phyloP scores from a whole-genome alignment of 169 alveolate species.

The Babesia caballi region DNA sequence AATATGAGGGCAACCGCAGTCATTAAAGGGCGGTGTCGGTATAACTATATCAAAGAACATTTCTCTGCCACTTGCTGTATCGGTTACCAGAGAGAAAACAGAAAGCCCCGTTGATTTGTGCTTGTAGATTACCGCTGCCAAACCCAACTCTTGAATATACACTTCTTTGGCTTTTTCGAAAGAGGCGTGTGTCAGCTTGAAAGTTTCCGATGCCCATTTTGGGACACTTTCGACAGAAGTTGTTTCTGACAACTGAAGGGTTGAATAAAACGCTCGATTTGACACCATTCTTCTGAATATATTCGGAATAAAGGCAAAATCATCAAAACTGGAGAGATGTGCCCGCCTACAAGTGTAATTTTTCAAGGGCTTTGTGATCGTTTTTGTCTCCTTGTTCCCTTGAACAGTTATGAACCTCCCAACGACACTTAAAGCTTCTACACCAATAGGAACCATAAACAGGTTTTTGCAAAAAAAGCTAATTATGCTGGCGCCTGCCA shows the following conservation, averaged over 20 bases:
- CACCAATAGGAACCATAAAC: not conserved
- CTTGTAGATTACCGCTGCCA: slow-evolving; percentile 35
- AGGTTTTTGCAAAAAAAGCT: not conserved
- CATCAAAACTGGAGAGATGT: not conserved
- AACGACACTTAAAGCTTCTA: not conserved
- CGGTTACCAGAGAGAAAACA: slow-evolving; percentile 48
- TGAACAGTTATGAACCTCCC: not conserved
- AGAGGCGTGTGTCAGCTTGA: slow-evolving; percentile 41
- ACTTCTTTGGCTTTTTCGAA: slow-evolving; percentile 33
- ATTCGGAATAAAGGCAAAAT: not conserved
- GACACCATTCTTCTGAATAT: not conserved
- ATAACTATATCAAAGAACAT: slow-evolving; percentile 55
- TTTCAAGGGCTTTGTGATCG: not conserved
- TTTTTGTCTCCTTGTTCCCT: not conserved
- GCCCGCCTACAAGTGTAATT: not conserved
- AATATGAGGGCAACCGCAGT: slow-evolving; percentile 80
- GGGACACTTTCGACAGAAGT: slow-evolving; percentile 5
- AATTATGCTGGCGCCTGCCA: slow-evolving; percentile 31
- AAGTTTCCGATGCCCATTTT: slow-evolving; percentile 55
- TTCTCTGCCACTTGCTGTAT: slow-evolving; percentile 48
- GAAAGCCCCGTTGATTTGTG: slow-evolving; percentile 47
- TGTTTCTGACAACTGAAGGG: not conserved
- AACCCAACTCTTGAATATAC: slow-evolving; percentile 38
- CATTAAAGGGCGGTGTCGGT: slow-evolving; percentile 64
- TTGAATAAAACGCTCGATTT: not conserved